phyloP scores from a whole-genome alignment of 2,329 filamentous ascomycete species.

The Fusarium brachygibbosum region DNA sequence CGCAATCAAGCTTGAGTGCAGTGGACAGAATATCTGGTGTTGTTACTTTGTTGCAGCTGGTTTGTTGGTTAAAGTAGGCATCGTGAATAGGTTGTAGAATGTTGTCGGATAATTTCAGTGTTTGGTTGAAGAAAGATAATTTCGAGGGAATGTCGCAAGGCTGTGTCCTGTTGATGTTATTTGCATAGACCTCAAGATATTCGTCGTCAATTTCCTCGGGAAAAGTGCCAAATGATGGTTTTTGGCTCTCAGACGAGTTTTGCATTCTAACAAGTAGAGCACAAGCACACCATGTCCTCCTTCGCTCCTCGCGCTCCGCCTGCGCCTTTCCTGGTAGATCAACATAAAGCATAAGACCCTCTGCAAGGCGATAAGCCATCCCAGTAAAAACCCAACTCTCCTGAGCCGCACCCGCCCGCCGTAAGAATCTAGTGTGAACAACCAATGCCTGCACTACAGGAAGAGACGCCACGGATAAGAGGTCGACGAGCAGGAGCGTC shows the following conservation, averaged over 20 bases:
- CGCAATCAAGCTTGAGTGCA: slow-evolving; percentile 39
- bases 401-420: slow-evolving; percentile 33
- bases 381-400: slow-evolving; percentile 47
- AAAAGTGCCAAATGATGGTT: slow-evolving; percentile 28
- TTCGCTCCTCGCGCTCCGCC: slow-evolving; percentile 42
- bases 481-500: slow-evolving; percentile 42
- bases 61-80: slow-evolving; percentile 22
- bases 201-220: slow-evolving; percentile 47
- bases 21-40: slow-evolving; percentile 30
- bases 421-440: slow-evolving; percentile 45
- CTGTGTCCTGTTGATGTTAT: slow-evolving; percentile 24
- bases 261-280: slow-evolving; percentile 43
- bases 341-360: slow-evolving; percentile 44
- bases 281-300: slow-evolving; percentile 48
- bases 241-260: slow-evolving; percentile 28
- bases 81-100: slow-evolving; percentile 43
- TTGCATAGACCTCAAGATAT: slow-evolving; percentile 32
- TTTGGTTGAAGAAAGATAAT: slow-evolving; percentile 45
- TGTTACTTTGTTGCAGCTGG: slow-evolving; percentile 5
- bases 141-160: slow-evolving; percentile 40
- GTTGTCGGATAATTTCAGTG: slow-evolving; percentile 38
- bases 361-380: slow-evolving; percentile 45
- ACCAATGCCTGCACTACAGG: slow-evolving; percentile 46
- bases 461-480: slow-evolving; percentile 41
- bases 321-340: slow-evolving; percentile 43